A percentile compares a stretch with the other conserved stretches of the same genome.
Evolutionary conservation across 1,284 basidiomycete species (phyloP).

Genomic region (Trichosporon coremiiforme): DNA sequence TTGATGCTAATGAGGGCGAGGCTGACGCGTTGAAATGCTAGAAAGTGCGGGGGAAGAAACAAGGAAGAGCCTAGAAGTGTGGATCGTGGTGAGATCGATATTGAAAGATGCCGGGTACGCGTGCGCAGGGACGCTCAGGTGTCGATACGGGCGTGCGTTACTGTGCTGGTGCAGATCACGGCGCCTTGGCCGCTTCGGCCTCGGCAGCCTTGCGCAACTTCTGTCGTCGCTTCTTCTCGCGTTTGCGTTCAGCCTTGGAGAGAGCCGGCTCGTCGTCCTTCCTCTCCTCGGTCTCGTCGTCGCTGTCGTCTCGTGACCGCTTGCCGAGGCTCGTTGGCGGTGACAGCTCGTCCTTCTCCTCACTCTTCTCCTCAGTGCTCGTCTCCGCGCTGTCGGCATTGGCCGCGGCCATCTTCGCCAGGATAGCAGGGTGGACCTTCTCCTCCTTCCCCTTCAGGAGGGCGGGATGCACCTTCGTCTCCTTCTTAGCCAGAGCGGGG

Average conservation of each 20-base stretch:
- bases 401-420: neutral
- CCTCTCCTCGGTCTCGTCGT: slow-evolving; percentile 18
- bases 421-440: neutral
- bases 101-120: neutral
- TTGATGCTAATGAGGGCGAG: neutral
- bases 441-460: neutral
- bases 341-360: neutral
- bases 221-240: slow-evolving; percentile 32
- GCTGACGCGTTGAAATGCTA: neutral
- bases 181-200: slow-evolving; percentile 11
- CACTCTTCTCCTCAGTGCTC: neutral
- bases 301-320: slow-evolving; percentile 11
- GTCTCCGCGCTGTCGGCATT: neutral
- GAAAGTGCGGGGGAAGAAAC: neutral
- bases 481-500: slow-evolving; percentile 39
- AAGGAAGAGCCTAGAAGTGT: neutral
- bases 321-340: slow-evolving; percentile 16
- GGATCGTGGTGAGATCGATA: neutral
- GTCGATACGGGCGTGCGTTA: neutral
- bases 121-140: neutral
- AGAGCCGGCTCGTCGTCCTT: slow-evolving; percentile 4
- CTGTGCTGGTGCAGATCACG: neutral
- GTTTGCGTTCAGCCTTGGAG: slow-evolving; percentile 33
- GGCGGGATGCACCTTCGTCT: slow-evolving; percentile 25
- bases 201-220: slow-evolving; percentile 35